Percentiles rank a stretch among this genome's conserved stretches.
phyloP scores from a whole-genome alignment of 345 rosid genomes.

The Pistacia atlantica region DNA sequence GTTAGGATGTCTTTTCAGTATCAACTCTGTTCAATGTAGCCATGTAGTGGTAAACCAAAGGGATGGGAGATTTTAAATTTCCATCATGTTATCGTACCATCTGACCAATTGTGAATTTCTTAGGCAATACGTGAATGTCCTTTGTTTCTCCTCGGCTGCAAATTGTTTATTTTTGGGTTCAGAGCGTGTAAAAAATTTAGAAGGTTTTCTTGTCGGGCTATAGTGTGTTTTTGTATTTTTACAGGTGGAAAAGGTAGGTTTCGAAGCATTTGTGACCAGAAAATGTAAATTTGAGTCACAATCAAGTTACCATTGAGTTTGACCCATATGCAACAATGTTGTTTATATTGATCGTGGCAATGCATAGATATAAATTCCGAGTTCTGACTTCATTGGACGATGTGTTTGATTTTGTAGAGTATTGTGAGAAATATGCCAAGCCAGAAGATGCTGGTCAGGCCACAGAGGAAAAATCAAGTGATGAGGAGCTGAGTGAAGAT shows the following conservation, averaged over 20 bases:
- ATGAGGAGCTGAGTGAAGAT: conserved; percentile 85
- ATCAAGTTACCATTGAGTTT: not conserved
- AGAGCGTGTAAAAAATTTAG: not conserved
- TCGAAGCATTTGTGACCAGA: not conserved
- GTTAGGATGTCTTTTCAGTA: not conserved
- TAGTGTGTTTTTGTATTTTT: not conserved
- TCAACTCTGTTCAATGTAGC: not conserved
- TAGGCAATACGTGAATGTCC: not conserved
- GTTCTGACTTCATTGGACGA: too few relatives aligned
- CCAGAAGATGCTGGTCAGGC: conserved; percentile 62
- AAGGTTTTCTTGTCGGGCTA: not conserved
- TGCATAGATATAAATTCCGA: not conserved
- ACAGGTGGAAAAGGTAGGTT: not conserved
- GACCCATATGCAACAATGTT: not conserved
- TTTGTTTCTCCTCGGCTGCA: not conserved
- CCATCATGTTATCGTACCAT: not conserved
- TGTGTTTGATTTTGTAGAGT: conserved; percentile 45
- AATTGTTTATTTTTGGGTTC: not conserved
- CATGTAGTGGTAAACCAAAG: not conserved
- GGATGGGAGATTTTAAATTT: not conserved
- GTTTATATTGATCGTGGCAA: not conserved
- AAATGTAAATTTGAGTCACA: not conserved
- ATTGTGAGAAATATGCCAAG: conserved; percentile 85
- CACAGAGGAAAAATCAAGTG: conserved; percentile 72
- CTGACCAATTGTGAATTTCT: not conserved